Evolutionary conservation across 306 rosid genomes (phyloP).

Genomic region (Vigna nakashimae): DNA sequence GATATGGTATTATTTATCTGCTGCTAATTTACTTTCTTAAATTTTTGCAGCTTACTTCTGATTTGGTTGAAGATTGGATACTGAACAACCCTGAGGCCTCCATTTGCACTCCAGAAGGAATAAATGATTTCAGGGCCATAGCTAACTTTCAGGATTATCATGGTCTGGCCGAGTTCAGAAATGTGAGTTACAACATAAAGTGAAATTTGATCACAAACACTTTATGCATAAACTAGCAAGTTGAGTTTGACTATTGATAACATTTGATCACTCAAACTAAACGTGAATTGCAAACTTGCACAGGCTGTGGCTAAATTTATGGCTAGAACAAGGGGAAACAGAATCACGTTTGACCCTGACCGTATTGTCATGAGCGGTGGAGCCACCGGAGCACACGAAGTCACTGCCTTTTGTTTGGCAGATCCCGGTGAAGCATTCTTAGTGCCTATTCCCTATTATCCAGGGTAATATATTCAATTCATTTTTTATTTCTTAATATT

Average conservation of each 20-base stretch:
- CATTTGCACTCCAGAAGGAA: constrained; percentile 78
- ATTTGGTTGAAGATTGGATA: constrained; percentile 75
- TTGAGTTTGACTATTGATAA: not conserved
- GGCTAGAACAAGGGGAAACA: constrained; percentile 76
- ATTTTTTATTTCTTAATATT: not conserved
- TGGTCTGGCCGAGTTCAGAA: constrained; percentile 83
- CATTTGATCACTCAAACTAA: not conserved
- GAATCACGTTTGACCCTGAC: constrained; percentile 72
- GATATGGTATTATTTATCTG: not conserved
- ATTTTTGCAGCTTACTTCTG: constrained; percentile 66
- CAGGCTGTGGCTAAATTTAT: constrained; percentile 96
- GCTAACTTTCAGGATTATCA: constrained; percentile 91
- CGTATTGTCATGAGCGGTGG: constrained; percentile 95
- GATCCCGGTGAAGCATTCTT: constrained; percentile 86
- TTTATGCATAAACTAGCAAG: not conserved
- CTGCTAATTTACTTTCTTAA: constrained; percentile 6
- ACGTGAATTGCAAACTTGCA: constrained; percentile 27
- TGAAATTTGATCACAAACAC: not conserved
- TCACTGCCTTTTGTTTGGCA: constrained; percentile 78
- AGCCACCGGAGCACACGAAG: constrained; percentile 95
- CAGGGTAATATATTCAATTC: constrained; percentile 58
- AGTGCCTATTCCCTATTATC: constrained; percentile 92
- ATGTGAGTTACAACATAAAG: constrained; percentile 50
- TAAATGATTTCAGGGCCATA: constrained; percentile 57
- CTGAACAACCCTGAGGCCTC: constrained; percentile 77